Evolutionary conservation across 2,329 filamentous ascomycete species (phyloP).

Genomic region (Rutstroemia sp.): DNA sequence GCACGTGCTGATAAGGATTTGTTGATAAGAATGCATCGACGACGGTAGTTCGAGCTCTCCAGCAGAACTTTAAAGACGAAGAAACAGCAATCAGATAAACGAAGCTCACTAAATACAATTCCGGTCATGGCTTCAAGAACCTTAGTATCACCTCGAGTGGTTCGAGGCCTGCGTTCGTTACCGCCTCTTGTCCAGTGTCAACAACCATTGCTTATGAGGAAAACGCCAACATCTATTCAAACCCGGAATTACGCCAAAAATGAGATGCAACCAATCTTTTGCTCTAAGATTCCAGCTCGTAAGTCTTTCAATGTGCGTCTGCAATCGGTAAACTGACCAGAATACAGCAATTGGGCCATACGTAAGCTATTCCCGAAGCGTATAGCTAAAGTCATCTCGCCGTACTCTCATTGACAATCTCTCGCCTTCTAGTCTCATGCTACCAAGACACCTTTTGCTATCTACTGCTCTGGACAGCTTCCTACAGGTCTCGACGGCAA

Average conservation of each 20-base stretch:
- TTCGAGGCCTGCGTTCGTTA: not conserved
- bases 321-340: conserved; percentile 1
- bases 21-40: no score
- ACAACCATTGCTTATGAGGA: not conserved
- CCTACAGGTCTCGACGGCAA: conserved; percentile 25
- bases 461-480: conserved; percentile 56
- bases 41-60: no score
- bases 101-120: no score
- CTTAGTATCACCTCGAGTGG: not conserved
- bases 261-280: not conserved
- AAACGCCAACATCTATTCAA: not conserved
- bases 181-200: no score
- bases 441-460: conserved; percentile 56
- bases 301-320: not conserved
- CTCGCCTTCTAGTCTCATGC: conserved; percentile 48
- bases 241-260: not conserved
- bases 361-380: conserved; percentile 33
- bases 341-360: conserved; percentile 53
- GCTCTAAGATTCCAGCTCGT: conserved; percentile 5
- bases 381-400: not conserved
- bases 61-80: no score
- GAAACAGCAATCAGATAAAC: no score
- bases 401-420: not conserved
- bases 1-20: no score
- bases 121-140: not conserved